Percentiles rank a stretch among this genome's conserved stretches.
phyloP scores from a whole-genome alignment of 768 basidiomycete genomes.

The Lactarius indigo region DNA sequence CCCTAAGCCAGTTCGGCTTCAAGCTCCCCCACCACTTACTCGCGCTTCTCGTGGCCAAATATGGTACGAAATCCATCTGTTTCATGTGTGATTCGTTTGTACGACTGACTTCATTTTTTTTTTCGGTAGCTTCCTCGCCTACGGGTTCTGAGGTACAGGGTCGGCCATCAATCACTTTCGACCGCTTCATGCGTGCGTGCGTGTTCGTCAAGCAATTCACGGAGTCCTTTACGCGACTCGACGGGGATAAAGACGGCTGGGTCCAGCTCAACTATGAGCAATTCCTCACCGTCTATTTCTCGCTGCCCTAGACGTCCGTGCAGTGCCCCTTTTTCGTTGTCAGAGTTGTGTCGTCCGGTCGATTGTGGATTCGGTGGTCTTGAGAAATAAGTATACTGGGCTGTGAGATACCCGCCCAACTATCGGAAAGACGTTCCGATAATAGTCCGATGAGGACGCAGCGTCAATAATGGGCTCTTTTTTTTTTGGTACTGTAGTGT shows the following conservation, averaged over 20 bases:
- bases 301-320: constrained; percentile 43
- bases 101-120: not conserved
- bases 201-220: constrained; percentile 75
- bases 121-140: constrained; percentile 29
- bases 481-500: not conserved
- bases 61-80: constrained; percentile 45
- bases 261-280: constrained; percentile 67
- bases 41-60: constrained; percentile 69
- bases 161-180: constrained; percentile 65
- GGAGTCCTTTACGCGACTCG: constrained; percentile 65
- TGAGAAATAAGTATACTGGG: not conserved
- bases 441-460: not conserved
- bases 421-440: not conserved
- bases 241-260: constrained; percentile 58
- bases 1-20: constrained; percentile 73
- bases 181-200: constrained; percentile 83
- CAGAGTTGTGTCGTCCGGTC: not conserved
- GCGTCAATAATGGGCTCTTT: not conserved
- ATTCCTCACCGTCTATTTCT: constrained; percentile 65
- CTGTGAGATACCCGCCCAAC: not conserved
- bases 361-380: not conserved
- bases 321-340: not conserved
- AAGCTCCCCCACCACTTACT: constrained; percentile 65
- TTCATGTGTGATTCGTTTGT: not conserved
- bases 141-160: constrained; percentile 29